Percentiles rank a stretch among this genome's conserved stretches.
These are phyloP conservation scores for Hansenula lynferdii DNA, from an alignment of 1,139 yeast genomes.

Conservation along the genomic window DNA sequence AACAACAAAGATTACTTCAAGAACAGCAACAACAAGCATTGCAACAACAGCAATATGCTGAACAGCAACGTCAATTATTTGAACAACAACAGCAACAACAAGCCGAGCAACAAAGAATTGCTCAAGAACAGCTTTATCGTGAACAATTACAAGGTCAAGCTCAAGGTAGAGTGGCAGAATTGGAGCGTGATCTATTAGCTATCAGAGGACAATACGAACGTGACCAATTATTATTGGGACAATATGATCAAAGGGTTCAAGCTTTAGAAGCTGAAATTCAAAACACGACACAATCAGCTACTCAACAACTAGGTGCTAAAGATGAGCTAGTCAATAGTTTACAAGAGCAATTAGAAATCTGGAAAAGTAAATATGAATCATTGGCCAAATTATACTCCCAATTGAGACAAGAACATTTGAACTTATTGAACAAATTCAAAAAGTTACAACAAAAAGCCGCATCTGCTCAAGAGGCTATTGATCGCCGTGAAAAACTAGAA, in stretches of 20 bases:
- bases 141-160: conserved; percentile 74
- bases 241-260: conserved; percentile 83
- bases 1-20: conserved; percentile 44
- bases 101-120: conserved; percentile 67
- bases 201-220: conserved; percentile 81
- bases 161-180: conserved; percentile 74
- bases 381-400: conserved; percentile 89
- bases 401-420: conserved; percentile 87
- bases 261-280: conserved; percentile 71
- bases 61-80: conserved; percentile 66
- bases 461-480: conserved; percentile 89
- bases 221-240: conserved; percentile 79
- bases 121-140: conserved; percentile 67
- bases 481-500: conserved; percentile 78
- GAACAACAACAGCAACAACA: conserved; percentile 69
- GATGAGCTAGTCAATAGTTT: conserved; percentile 66
- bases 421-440: conserved; percentile 72
- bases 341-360: conserved; percentile 71
- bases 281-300: conserved; percentile 59
- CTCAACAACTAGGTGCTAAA: conserved; percentile 71
- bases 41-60: conserved; percentile 41
- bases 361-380: conserved; percentile 88
- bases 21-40: conserved; percentile 45
- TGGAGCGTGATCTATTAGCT: conserved; percentile 75
- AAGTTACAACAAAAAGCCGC: conserved; percentile 86